Evolutionary conservation across 2,329 filamentous ascomycete species (phyloP), one percentile per base, ranked within the genome.

Genomic region (Sphaerulina populicola): DNA sequence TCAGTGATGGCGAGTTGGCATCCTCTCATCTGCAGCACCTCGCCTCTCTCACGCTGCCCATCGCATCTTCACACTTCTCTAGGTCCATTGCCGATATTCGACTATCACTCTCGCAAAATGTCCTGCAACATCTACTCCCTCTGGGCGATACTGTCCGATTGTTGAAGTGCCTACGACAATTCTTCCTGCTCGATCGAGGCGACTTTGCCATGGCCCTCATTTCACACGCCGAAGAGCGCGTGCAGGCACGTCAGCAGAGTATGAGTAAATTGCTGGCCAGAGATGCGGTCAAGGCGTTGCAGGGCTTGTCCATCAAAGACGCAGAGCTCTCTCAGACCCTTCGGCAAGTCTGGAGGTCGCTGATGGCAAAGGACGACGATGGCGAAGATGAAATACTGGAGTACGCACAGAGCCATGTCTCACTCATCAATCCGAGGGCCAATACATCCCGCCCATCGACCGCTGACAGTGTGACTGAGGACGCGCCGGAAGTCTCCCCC

Each of bases 121-220:
- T 86, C 0, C 73, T 97, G 2, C 88, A 91, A 47, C 84, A 86
- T 62, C 75, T 97, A 0, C 70, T 98, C 3, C 93, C 93, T 0
- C 72, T 89, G 5, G 76, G 79, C 9, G 85, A 81, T 60, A 88
- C 95, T 3, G 72, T 88, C 5, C 84, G 93, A 57, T 81, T 86
- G 44, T 73, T 97, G 11, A 80, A 81, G 27, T 74, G 96, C 7
- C 75, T 96, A 1, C 79, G 90, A 43, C 83, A 93, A 51, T 96
- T 94, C 69, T 88, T 96, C 59, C 77, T 98, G 2, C 76, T 98
- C 0, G 85, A 86, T 1, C 80, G 88, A 31, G 91, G 91, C 47
- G 93, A 97, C 66, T 98, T 98, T 66, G 88, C 90, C 15, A 82
- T 93, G 69, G 84, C 86, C 0, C 71, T 98, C 23, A 88, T 94